Percentiles rank a stretch among this genome's conserved stretches.
Evolutionary conservation across 345 rosid species (phyloP).

Genomic region (Draba incana): DNA sequence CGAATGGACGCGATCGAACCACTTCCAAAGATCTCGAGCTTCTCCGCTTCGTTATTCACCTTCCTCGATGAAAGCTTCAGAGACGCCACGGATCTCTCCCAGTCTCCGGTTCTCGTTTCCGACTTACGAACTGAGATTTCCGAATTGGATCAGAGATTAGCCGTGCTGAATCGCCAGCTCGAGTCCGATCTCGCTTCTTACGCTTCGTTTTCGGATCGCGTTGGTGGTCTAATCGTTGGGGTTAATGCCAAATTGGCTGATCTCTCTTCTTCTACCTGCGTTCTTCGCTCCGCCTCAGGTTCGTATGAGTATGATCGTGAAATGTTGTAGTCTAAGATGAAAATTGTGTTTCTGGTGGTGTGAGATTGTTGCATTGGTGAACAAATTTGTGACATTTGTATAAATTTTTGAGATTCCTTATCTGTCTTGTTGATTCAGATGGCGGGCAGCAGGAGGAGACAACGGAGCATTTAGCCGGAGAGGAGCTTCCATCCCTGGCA

Average conservation of each 20-base stretch:
- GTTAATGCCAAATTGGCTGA: conserved; percentile 53
- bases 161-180: conserved; percentile 59
- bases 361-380: conserved; percentile 13
- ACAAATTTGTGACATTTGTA: conserved; percentile 1
- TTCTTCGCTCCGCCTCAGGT: conserved; percentile 54
- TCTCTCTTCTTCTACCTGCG: conserved; percentile 54
- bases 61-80: conserved; percentile 62
- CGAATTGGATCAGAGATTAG: conserved; percentile 58
- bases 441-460: conserved; percentile 44
- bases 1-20: conserved; percentile 53
- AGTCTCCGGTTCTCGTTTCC: conserved; percentile 52
- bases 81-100: conserved; percentile 48
- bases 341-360: neutral
- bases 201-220: conserved; percentile 69
- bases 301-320: conserved; percentile 5
- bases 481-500: conserved; percentile 77
- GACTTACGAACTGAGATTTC: conserved; percentile 63
- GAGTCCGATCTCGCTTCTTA: conserved; percentile 55
- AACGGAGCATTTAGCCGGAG: conserved; percentile 55
- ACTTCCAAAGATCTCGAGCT: conserved; percentile 53
- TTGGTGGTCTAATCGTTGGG: conserved; percentile 43
- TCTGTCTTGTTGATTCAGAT: conserved; percentile 35
- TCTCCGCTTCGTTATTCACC: conserved; percentile 52
- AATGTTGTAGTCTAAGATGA: neutral
- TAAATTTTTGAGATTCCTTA: conserved; percentile 8